Evolutionary conservation across 176 grass and related monocot genomes (phyloP).

Genomic region (Pontederia crassipes): DNA sequence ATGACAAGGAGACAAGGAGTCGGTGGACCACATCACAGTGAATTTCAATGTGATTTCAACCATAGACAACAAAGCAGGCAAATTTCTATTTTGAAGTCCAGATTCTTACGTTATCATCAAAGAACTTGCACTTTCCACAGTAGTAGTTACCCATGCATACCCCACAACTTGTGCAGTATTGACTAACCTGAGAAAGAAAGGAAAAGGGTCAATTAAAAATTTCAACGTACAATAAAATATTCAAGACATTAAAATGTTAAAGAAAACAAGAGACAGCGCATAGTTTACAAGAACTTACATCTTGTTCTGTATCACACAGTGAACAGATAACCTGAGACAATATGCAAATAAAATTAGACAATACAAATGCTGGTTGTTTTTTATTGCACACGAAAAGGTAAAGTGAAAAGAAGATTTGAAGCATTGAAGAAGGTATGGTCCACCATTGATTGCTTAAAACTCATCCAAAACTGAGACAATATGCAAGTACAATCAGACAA

Average conservation of each 20-base stretch:
- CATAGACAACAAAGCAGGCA: slow-evolving; percentile 3
- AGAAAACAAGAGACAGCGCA: background rate
- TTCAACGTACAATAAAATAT: too few species aligned
- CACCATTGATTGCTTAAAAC: too few species aligned
- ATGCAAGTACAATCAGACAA: slow-evolving; percentile 2
- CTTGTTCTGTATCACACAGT: slow-evolving; percentile 63
- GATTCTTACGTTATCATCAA: slow-evolving; percentile 64
- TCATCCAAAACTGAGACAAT: background rate
- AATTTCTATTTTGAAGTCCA: background rate
- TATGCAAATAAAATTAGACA: slow-evolving; percentile 7
- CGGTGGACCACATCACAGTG: background rate
- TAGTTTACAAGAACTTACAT: slow-evolving; percentile 35
- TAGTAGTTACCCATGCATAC: slow-evolving; percentile 76
- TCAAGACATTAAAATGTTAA: background rate
- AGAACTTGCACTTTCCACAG: slow-evolving; percentile 70
- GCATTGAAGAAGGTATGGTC: too few species aligned
- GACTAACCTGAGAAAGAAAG: slow-evolving; percentile 34
- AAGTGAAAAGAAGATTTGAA: too few species aligned
- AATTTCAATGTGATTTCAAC: background rate
- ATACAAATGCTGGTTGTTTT: background rate
- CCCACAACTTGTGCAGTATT: slow-evolving; percentile 58
- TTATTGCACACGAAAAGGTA: too few species aligned
- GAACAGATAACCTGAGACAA: slow-evolving; percentile 78
- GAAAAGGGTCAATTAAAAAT: too few species aligned
- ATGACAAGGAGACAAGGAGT: background rate